Percentiles rank a stretch among this genome's conserved stretches.
Evolutionary conservation across 441 rosid species (phyloP).

Genomic region (Manihot esculenta): DNA sequence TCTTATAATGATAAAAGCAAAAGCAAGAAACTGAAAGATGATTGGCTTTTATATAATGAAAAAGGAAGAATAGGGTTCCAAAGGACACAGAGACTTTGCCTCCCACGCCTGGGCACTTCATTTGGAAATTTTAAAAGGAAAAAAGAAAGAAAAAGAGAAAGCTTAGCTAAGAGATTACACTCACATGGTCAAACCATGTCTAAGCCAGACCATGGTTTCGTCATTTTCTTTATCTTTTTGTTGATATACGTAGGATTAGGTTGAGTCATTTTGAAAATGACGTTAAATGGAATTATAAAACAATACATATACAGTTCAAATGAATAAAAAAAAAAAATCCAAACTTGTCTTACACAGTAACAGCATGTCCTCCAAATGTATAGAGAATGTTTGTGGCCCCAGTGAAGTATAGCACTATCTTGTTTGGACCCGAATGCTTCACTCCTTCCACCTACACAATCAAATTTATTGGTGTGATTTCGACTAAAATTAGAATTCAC

Average conservation of each 20-base stretch:
- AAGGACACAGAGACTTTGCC: conserved; percentile 25
- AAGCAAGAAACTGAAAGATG: conserved; percentile 30
- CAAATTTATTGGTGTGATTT: too few relatives aligned
- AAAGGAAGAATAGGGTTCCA: conserved; percentile 24
- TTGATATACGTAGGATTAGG: conserved; percentile 16
- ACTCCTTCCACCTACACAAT: conserved; percentile 59
- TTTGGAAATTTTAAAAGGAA: too few relatives aligned
- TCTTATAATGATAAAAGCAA: conserved; percentile 32
- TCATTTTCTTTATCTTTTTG: not conserved
- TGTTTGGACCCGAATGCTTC: conserved; percentile 68
- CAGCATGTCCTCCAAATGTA: conserved; percentile 98
- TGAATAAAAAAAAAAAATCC: conserved; percentile 1
- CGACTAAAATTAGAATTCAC: too few relatives aligned
- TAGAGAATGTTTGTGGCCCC: conserved; percentile 95
- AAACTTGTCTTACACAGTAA: conserved; percentile 77
- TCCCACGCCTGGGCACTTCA: too few relatives aligned
- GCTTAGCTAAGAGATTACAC: too few relatives aligned
- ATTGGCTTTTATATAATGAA: conserved; percentile 35
- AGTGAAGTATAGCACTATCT: conserved; percentile 85
- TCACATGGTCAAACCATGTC: conserved; percentile 11
- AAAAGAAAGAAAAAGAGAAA: not conserved
- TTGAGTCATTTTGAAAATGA: conserved; percentile 38
- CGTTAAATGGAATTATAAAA: not conserved
- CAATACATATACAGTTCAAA: not conserved
- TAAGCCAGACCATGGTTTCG: not conserved